Evolutionary conservation across 192 early-diverging fungal genomes (phyloP), one percentile per base, ranked within the genome.

Genomic region (Backusella psychrophila): DNA sequence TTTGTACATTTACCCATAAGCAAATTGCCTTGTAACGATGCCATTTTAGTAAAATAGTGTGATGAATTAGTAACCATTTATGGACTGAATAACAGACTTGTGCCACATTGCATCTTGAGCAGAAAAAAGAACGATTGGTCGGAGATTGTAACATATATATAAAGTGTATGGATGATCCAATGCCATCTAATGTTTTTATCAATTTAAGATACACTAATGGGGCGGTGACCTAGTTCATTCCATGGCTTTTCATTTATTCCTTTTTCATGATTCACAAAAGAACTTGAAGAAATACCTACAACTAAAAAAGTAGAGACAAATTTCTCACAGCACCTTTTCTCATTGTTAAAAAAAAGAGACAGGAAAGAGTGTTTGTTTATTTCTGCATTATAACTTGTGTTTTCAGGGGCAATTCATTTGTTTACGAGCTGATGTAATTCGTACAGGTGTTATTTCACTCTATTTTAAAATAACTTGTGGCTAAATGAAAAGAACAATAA

Each of bases 41-140:
- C 56, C 23, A 29, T 63, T 29, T 63, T 63, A 29, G 56, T 63
- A 63, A 63, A 63, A 63, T 29, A 63, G 56, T 63, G 56, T 63
- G 56, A 63, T 63, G 21, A 63, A 26, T 4, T 63, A 12, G 23
- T 63, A 49, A n/a, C 46, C 46, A 19, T 49, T 49, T 49, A 49
- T 49, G 46, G 56, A 56, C n/a, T 56, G n/a, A 56, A 56, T 23
- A 56, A 56, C 19, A 56, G 26, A 29, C 9, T 6, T 63, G 56
- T 63, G n/a, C 56, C 26, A 63, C 21, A 63, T 63, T 63, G 12
- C 26, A 29, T 4, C 8, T 12, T 12, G n/a, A 63, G 23, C 19
- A 63, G 23, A 63, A 29, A 63, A 39, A 39, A 39, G n/a, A 63
- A 14, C 29, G 11, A 11, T 14, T 63, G 6, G 23, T 23, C 23